Evolutionary conservation across 129 eudicot species (phyloP), one percentile per base, ranked within the genome.

Genomic region (Heracleum sosnowskyi): DNA sequence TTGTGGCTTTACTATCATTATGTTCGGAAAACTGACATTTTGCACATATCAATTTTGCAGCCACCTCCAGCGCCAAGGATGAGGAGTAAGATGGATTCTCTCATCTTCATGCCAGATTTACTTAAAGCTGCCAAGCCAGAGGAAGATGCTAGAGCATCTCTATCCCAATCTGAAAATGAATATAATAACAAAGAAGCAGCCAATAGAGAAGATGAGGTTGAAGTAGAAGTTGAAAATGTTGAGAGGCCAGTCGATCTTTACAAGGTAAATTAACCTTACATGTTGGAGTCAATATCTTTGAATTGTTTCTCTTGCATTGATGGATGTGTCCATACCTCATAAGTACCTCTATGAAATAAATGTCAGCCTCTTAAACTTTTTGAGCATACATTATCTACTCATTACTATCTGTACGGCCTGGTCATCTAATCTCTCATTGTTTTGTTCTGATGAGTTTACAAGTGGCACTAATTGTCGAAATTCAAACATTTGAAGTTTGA

Each of bases 161-260:
- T 39, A 69, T 42, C 83, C 63, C 86, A 86, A 41, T 24, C 66
- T 33, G 82, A 76, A 57, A 62, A 36, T 35, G 74, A 57, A 29
- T 66, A 79, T 46, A 83, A 75, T 64, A 73, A 49, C 72, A 75
- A n/a, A 26, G 92, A 78, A 73, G 77, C 82, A 74, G 45, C 79
- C 49, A 84, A 35, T 62, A 69, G 71, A 74, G 96, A 81, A 55
- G 60, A 77, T 87, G 89, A 92, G 73, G 86, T 34, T 63, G 83
- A 78, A 41, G 88, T 87, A 51, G 97, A 90, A 81, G 92, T 81
- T 42, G 97, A 90, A 86, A 92, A 92, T 82, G 89, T 96, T 26
- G 99, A 96, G 86, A 88, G 99, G 84, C 99, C 99, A n/a, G 99
- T 96, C 55, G 97, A 96, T 81, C 95, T 96, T 2, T 96, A 90